These are phyloP conservation scores for Rhizopogon sp. DNA, from an alignment of 768 basidiomycete species.

Conservation along the genomic window DNA sequence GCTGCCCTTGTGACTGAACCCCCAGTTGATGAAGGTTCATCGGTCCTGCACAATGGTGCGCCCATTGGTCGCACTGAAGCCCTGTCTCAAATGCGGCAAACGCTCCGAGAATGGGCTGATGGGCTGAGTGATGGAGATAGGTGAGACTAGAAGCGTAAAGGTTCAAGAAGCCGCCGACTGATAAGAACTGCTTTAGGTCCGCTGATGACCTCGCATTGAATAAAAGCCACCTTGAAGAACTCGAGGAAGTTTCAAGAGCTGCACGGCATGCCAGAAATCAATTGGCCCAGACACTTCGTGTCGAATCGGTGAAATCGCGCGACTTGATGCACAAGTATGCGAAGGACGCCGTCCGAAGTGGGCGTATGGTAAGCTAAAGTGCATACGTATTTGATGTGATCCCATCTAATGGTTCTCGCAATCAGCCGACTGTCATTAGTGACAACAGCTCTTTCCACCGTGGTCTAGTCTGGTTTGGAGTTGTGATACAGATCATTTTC, in stretches of 20 bases:
- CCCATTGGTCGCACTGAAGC: constrained; percentile 41
- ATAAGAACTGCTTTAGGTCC: constrained; percentile 26
- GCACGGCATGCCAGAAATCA: constrained; percentile 47
- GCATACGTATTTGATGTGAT: not conserved
- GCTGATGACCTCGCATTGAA: constrained; percentile 32
- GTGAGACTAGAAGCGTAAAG: constrained; percentile 30
- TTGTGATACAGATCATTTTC: constrained; percentile 43
- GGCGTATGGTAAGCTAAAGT: constrained; percentile 31
- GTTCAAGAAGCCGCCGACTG: not conserved
- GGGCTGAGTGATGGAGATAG: constrained; percentile 54
- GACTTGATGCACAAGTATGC: constrained; percentile 30
- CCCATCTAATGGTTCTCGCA: constrained; percentile 6
- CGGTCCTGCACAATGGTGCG: constrained; percentile 16
- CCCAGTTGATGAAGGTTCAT: constrained; percentile 15
- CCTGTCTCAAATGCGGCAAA: constrained; percentile 51
- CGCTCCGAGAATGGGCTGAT: constrained; percentile 51
- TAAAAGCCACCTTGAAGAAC: constrained; percentile 40
- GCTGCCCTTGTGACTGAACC: constrained; percentile 10
- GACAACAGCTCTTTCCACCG: constrained; percentile 17
- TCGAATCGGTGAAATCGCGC: constrained; percentile 31
- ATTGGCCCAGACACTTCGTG: constrained; percentile 37
- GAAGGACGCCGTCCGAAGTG: constrained; percentile 30
- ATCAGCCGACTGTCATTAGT: constrained; percentile 17
- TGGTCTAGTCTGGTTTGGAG: constrained; percentile 29
- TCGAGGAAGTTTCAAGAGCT: constrained; percentile 48